Percentiles rank a stretch among this genome's conserved stretches.
Conservation (phyloP, 805 yeast species). For the Torulaspora franciscae region DNA sequence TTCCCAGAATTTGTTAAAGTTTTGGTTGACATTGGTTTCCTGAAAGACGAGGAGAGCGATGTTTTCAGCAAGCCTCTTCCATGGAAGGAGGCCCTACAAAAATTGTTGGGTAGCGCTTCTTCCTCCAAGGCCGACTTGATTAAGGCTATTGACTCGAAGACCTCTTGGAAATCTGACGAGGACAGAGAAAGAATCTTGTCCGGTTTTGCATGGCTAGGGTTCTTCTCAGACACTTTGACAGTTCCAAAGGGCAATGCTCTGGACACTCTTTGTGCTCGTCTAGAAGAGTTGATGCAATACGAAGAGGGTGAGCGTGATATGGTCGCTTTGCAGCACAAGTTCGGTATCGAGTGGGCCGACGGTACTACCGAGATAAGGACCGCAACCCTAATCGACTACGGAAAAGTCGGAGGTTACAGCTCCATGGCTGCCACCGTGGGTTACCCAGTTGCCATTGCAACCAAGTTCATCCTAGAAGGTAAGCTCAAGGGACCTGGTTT, state of each 20-base stretch:
- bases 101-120: conserved; percentile 70
- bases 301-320: conserved; percentile 93
- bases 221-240: conserved; percentile 70
- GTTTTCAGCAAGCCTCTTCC: conserved; percentile 54
- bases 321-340: conserved; percentile 94
- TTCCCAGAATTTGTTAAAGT: conserved; percentile 98
- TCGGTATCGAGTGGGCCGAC: conserved; percentile 94
- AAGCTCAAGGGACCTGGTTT: conserved; percentile 74
- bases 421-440: conserved; percentile 99
- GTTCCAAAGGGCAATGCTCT: conserved; percentile 91
- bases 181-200: conserved; percentile 82
- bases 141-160: conserved; percentile 68
- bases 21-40: conserved; percentile 87
- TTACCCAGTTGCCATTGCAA: conserved; percentile 96
- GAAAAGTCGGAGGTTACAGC: conserved; percentile 82
- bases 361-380: conserved; percentile 90
- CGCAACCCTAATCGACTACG: conserved; percentile 91
- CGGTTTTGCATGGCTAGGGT: conserved; percentile 92
- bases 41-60: conserved; percentile 67
- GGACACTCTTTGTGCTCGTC: conserved; percentile 94
- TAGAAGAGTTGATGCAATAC: conserved; percentile 93
- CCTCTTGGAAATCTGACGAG: conserved; percentile 72
- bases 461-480: conserved; percentile 79
- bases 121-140: conserved; percentile 66
- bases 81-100: conserved; percentile 86